Evolutionary conservation across 2,329 filamentous ascomycete genomes (phyloP).

Genomic region (Fusarium sp.): DNA sequence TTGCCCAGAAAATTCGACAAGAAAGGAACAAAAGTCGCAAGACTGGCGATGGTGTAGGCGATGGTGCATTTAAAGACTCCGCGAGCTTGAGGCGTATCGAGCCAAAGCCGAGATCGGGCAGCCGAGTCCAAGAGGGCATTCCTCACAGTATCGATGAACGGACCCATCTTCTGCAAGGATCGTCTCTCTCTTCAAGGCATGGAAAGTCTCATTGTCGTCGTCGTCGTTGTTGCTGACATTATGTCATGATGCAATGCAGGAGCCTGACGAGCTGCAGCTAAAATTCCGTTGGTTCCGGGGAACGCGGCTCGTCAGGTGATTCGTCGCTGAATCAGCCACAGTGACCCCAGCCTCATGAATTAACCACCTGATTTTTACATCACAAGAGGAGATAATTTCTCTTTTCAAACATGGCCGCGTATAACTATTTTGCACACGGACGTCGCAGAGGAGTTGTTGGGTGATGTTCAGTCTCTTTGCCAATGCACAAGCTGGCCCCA

Average conservation of each 20-base stretch:
- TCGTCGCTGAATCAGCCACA: conserved; percentile 8
- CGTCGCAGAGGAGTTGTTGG: not conserved
- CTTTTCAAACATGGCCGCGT: not conserved
- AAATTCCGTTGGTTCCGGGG: conserved; percentile 11
- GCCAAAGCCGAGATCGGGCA: conserved; percentile 66
- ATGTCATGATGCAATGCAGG: not conserved
- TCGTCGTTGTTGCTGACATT: not conserved
- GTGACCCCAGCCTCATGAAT: not conserved
- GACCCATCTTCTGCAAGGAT: conserved; percentile 8
- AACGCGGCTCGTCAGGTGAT: conserved; percentile 22
- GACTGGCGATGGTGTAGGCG: conserved; percentile 86
- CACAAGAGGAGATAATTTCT: not conserved
- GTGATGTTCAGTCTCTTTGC: not conserved
- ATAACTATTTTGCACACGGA: not conserved
- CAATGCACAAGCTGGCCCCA: not conserved
- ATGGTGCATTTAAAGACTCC: conserved; percentile 91
- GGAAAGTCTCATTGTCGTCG: conserved; percentile 11
- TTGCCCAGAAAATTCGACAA: conserved; percentile 80
- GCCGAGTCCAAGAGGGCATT: conserved; percentile 49
- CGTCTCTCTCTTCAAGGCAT: not conserved
- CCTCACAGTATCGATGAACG: conserved; percentile 20
- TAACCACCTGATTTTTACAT: not conserved
- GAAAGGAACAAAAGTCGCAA: conserved; percentile 83
- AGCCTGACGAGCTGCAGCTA: not conserved
- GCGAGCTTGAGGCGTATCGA: conserved; percentile 77